Evolutionary conservation across 306 rosid species (phyloP), one percentile per base, ranked within the genome.

Genomic region (Casuarina equisetifolia): DNA sequence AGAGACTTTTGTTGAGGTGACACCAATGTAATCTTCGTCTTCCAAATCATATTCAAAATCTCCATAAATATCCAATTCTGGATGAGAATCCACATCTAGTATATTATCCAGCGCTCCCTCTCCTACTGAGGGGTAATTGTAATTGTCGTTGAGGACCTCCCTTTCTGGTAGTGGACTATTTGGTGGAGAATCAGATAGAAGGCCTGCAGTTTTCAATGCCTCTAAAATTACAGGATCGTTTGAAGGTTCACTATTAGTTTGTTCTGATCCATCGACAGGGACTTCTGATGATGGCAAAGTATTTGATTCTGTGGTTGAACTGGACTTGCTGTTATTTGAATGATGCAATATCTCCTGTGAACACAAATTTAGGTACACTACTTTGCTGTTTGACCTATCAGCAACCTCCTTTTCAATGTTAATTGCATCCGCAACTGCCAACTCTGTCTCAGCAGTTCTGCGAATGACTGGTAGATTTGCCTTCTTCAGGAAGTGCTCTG

Each of bases 1-100:
- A 36, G 85, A 64, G 74, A 85, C 83, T 77, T 86, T 88, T 42
- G 84, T 59, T 70, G 88, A 75, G 52, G 87, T 81, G 19, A 90
- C 89, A 79, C 96, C 96, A 69, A 92, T 84, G 86, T 85, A 92
- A 83, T 91, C 97, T 87, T 91, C 97, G 62, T 87, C 98, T 74
- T 88, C 99, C 85, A 96, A 87, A 80, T 88, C 92, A 76, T 96
- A 96, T 83, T 92, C 99, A 82, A 95, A 95, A 62, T 95, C 98
- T 51, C 99, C 99, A 85, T 92, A 96, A 58, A 96, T 92, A 83
- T 96, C 98, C 88, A 92, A 80, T 70, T 92, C 97, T 36, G 96
- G 91, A 78, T 81, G 82, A 78, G 75, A 86, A 78, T 87, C 93
- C 78, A 90, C 82, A 71, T 96, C 98, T 48, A 92, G 76, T 70